These are phyloP conservation scores for Bipolaris oryzae DNA, from an alignment of 2,329 filamentous ascomycete genomes.

Conservation along the genomic window DNA sequence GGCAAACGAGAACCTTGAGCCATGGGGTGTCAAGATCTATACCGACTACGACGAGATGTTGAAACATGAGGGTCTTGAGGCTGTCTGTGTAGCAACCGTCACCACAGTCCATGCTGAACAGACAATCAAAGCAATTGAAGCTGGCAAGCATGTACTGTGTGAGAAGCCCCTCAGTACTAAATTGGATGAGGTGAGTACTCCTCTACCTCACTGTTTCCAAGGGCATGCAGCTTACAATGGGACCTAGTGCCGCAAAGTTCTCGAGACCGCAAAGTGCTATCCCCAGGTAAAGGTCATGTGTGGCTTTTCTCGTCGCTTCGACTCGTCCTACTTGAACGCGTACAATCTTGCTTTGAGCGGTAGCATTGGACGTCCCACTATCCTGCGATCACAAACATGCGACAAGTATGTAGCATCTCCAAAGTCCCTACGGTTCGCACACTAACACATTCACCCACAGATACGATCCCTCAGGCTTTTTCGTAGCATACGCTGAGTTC, in stretches of 20 bases:
- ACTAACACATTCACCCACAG: conserved; percentile 1
- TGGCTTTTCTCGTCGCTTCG: conserved; percentile 70
- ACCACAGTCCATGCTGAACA: conserved; percentile 64
- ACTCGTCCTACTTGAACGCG: conserved; percentile 68
- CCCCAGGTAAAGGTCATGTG: conserved; percentile 70
- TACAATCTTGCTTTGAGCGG: conserved; percentile 59
- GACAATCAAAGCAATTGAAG: conserved; percentile 62
- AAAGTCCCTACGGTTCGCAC: neutral
- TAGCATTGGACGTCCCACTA: conserved; percentile 63
- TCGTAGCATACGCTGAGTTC: conserved; percentile 69
- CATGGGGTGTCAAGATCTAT: conserved; percentile 60
- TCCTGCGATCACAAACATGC: conserved; percentile 70
- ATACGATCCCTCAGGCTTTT: conserved; percentile 68
- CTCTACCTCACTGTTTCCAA: neutral
- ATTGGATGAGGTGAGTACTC: conserved; percentile 60
- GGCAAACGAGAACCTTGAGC: conserved; percentile 58
- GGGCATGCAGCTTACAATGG: neutral
- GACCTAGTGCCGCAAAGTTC: conserved; percentile 61
- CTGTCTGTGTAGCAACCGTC: conserved; percentile 61
- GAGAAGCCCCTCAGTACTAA: conserved; percentile 66
- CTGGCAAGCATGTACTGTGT: conserved; percentile 62
- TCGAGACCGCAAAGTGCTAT: conserved; percentile 60
- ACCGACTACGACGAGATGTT: conserved; percentile 63
- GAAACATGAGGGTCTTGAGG: conserved; percentile 60
- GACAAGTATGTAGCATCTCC: conserved; percentile 55